phyloP scores from a whole-genome alignment of 2,329 filamentous ascomycete species.

The Trichoderma sp. region DNA sequence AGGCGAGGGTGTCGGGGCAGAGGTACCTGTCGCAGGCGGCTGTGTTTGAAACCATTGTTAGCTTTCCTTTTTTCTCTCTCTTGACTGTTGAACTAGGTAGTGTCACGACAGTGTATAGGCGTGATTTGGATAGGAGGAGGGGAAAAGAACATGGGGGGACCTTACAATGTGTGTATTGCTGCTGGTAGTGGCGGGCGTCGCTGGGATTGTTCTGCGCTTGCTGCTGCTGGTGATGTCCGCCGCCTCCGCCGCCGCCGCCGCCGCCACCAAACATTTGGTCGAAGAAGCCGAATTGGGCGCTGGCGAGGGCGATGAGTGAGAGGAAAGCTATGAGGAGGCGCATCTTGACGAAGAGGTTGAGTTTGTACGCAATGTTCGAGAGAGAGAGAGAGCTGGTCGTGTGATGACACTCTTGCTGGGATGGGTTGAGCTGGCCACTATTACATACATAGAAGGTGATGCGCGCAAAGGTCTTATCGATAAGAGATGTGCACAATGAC shows the following conservation, averaged over 20 bases:
- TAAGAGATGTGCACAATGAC: conserved; percentile 25
- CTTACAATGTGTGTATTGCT: conserved; percentile 68
- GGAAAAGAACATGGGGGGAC: conserved; percentile 1
- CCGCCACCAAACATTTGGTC: conserved; percentile 84
- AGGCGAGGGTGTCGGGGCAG: conserved; percentile 90
- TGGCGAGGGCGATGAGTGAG: conserved; percentile 61
- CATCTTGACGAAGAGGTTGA: conserved; percentile 34
- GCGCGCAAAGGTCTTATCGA: conserved; percentile 29
- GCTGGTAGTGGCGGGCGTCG: conserved; percentile 78
- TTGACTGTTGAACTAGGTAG: no score
- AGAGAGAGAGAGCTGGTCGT: neutral
- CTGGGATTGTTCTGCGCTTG: conserved; percentile 79
- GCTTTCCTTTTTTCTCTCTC: neutral
- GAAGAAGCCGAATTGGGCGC: conserved; percentile 92
- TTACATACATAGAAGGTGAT: neutral
- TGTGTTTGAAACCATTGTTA: conserved; percentile 39
- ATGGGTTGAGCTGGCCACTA: conserved; percentile 31
- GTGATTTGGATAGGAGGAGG: no score
- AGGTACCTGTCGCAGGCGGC: conserved; percentile 92
- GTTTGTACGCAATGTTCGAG: neutral
- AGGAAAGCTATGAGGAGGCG: conserved; percentile 50
- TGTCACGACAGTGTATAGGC: no score
- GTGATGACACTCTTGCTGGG: conserved; percentile 18
- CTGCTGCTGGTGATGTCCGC: conserved; percentile 53
- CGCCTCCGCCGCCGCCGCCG: conserved; percentile 43